Base-by-base conservation (phyloP, 108 stramenopile species). In the Stephanodiscus minutulus region DNA sequence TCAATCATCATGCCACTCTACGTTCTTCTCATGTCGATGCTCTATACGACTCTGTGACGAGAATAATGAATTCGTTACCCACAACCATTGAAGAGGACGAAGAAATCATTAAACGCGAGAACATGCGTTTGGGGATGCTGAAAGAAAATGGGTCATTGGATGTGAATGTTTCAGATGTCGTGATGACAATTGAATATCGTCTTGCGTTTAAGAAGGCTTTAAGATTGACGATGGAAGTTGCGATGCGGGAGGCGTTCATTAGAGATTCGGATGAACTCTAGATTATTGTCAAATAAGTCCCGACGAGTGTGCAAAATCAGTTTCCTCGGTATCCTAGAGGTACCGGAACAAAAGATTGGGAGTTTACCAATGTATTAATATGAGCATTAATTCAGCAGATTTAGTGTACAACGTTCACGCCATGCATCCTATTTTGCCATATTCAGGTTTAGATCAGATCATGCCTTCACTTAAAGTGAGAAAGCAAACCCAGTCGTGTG, bases 191-290 rank as follows among this genome's bases (percentile, higher is more conserved):
- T 58, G 37, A 69, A 33, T 80, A 68, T 73, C 72, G 79, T 20
- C 43, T 80, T 36, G 79, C 72, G 13, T 80, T 80, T 68, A 80
- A 80, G 62, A 73, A 73, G 37, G 79, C 79, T 11, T 60, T 80
- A 24, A 58, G 73, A 61, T 59, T 73, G 25, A 53, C 72, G 10
- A 53, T 60, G 21, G 72, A 73, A 25, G 55, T 80, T 57, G 72
- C 64, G 29, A 37, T 48, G 28, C 41, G 54, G 18, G 72, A 54
- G 20, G 8, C 31, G 29, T 81, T 73, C 55, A 55, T 27, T 46
- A 36, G 41, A 9, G 72, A 79, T 43, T 57, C 61, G 7, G 79
- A 73, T 18, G 79, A 80, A 61, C 47, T 80, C 61, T 80, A 69
- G 47, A 7, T n/a, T n/a, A n/a, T n/a, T n/a, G n/a, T n/a, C n/a